phyloP scores from a whole-genome alignment of 768 basidiomycete genomes.

The Sporobolomyces pararoseus region DNA sequence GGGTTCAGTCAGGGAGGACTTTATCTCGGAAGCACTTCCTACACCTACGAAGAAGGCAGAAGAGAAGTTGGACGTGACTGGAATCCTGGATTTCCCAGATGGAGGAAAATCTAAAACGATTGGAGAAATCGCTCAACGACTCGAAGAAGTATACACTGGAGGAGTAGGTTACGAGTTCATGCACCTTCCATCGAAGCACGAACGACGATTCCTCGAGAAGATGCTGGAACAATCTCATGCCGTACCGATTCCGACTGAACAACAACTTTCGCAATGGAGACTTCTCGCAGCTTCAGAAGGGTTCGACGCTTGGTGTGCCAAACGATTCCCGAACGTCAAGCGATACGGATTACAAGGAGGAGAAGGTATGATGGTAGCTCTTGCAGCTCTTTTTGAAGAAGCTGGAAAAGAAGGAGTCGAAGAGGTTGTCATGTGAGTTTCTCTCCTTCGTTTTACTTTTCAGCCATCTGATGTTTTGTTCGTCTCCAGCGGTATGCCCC shows the following conservation, averaged over 20 bases:
- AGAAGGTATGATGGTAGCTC: conserved; percentile 86
- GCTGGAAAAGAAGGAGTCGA: conserved; percentile 58
- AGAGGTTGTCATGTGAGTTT: conserved; percentile 29
- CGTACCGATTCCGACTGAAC: conserved; percentile 38
- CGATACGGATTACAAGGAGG: conserved; percentile 69
- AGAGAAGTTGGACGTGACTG: conserved; percentile 22
- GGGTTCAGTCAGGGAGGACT: conserved; percentile 71
- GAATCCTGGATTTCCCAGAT: conserved; percentile 40
- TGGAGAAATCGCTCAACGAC: conserved; percentile 64
- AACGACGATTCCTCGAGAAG: conserved; percentile 83
- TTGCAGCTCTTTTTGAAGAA: conserved; percentile 68
- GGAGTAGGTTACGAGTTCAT: conserved; percentile 72
- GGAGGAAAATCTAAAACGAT: conserved; percentile 55
- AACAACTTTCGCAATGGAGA: conserved; percentile 58
- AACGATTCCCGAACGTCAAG: conserved; percentile 73
- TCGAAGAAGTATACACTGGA: conserved; percentile 72
- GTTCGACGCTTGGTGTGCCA: conserved; percentile 77
- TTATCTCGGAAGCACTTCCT: conserved; percentile 54
- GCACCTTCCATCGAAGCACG: conserved; percentile 77
- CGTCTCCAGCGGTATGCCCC: conserved; percentile 50
- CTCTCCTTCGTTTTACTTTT: too few relatives aligned
- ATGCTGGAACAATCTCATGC: conserved; percentile 59
- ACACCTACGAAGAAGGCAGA: background rate
- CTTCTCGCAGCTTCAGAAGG: conserved; percentile 73
- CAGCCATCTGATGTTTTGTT: too few relatives aligned